Percentiles rank a stretch among this genome's conserved stretches.
These are phyloP conservation scores for Chenopodium quinoa DNA, from an alignment of 148 eudicot species.

Conservation along the genomic window DNA sequence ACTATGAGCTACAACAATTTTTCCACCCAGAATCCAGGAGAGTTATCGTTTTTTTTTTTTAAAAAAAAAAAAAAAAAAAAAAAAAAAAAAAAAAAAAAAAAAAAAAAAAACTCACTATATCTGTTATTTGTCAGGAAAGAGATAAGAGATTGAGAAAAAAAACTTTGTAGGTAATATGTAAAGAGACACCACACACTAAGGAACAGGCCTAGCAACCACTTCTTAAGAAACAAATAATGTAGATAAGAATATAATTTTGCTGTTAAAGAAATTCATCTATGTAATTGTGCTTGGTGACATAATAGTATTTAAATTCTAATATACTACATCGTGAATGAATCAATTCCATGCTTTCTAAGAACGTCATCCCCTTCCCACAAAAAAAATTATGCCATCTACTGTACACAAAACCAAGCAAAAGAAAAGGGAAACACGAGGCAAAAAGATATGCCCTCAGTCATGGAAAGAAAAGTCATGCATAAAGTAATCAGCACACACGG, in stretches of 20 bases:
- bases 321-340: background rate
- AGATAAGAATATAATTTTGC: background rate
- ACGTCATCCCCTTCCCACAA: background rate
- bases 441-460: background rate
- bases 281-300: background rate
- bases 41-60: background rate
- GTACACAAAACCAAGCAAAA: background rate
- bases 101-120: background rate
- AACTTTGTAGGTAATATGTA: background rate
- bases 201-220: background rate
- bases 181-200: background rate
- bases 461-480: background rate
- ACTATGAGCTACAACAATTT: background rate
- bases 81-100: too few relatives aligned
- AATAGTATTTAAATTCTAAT: too few relatives aligned
- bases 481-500: background rate
- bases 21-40: background rate
- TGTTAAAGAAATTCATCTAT: background rate
- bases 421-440: background rate
- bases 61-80: background rate
- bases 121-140: background rate
- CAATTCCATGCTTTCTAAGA: background rate
- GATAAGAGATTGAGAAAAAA: background rate
- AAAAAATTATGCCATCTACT: too few relatives aligned
- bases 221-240: background rate